Conservation (phyloP, 352 stramenopile genomes). For the Pythium folliculosum region DNA sequence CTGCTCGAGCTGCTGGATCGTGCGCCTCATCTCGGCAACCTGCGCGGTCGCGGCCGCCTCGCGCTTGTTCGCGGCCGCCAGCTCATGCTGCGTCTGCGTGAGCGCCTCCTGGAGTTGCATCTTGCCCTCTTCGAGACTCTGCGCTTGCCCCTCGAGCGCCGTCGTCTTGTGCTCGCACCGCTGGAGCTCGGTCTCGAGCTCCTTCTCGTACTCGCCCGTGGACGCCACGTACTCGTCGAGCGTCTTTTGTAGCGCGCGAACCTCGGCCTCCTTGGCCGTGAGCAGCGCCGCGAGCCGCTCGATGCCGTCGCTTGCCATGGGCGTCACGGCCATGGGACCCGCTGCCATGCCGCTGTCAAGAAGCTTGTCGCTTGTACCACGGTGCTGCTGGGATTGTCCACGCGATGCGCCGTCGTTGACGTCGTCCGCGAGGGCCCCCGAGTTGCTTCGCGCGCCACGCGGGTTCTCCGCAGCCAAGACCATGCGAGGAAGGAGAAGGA, state of each 20-base stretch:
- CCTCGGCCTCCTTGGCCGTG: conserved; percentile 36
- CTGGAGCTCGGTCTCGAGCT: conserved; percentile 65
- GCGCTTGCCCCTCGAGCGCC: conserved; percentile 32
- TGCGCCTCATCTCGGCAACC: conserved; percentile 58
- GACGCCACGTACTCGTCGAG: conserved; percentile 79
- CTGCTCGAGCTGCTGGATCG: conserved; percentile 69
- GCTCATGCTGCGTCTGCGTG: conserved; percentile 27
- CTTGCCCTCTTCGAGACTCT: conserved; percentile 37
- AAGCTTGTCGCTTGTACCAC: no score
- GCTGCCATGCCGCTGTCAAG: not conserved
- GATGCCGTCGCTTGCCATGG: not conserved
- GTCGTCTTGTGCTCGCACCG: conserved; percentile 49
- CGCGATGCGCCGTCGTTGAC: not conserved
- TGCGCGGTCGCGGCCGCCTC: conserved; percentile 43
- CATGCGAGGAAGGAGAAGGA: conserved; percentile 8
- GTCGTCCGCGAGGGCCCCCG: not conserved
- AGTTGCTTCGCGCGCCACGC: not conserved
- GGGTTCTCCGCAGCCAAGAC: not conserved
- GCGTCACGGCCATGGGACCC: not conserved
- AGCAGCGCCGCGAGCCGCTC: conserved; percentile 28
- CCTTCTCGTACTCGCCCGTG: conserved; percentile 74
- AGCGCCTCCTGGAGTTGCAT: conserved; percentile 25
- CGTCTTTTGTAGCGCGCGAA: conserved; percentile 53
- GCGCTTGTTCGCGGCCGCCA: conserved; percentile 29
- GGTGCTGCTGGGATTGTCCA: not conserved